phyloP scores from a whole-genome alignment of 2,329 filamentous ascomycete species.

The Penicillium sp. region DNA sequence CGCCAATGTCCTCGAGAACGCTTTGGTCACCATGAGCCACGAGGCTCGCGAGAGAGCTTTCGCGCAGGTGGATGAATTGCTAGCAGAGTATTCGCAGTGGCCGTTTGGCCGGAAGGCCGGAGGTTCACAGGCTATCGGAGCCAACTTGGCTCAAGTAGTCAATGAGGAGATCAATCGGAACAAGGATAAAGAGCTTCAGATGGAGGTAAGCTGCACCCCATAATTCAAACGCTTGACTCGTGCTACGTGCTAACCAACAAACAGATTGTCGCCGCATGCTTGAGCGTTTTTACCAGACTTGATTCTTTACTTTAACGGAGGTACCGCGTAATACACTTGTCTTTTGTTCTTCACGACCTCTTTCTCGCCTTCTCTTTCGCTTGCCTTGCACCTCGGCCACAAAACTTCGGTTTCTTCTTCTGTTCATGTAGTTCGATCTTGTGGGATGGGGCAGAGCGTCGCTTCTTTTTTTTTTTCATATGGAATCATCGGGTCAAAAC shows the following conservation, averaged over 20 bases:
- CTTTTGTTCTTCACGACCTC: conserved; percentile 21
- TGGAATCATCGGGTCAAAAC: conserved; percentile 27
- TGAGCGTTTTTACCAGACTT: conserved; percentile 95
- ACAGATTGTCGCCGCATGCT: conserved; percentile 82
- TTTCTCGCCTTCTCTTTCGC: background rate
- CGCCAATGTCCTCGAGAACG: conserved; percentile 96
- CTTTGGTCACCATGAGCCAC: conserved; percentile 88
- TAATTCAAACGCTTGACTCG: background rate
- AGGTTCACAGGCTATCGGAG: conserved; percentile 79
- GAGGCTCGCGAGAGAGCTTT: conserved; percentile 93
- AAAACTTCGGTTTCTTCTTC: conserved; percentile 15
- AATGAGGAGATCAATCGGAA: conserved; percentile 79
- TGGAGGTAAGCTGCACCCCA: conserved; percentile 68
- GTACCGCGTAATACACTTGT: conserved; percentile 27
- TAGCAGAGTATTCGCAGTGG: conserved; percentile 97
- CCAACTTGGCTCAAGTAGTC: conserved; percentile 86
- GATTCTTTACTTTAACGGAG: conserved; percentile 78
- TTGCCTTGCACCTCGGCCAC: conserved; percentile 1
- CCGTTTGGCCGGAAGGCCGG: conserved; percentile 81
- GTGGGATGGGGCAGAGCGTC: conserved; percentile 26
- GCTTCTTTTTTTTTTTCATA: conserved; percentile 13
- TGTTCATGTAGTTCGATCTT: conserved; percentile 32
- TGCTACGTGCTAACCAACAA: conserved; percentile 17
- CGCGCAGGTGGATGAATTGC: conserved; percentile 91
- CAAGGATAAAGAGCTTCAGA: conserved; percentile 92